A percentile compares a stretch with the other conserved stretches of the same genome.
These are phyloP conservation scores for Paecilomyces niveus DNA, from an alignment of 2,329 filamentous ascomycete genomes.

Conservation along the genomic window DNA sequence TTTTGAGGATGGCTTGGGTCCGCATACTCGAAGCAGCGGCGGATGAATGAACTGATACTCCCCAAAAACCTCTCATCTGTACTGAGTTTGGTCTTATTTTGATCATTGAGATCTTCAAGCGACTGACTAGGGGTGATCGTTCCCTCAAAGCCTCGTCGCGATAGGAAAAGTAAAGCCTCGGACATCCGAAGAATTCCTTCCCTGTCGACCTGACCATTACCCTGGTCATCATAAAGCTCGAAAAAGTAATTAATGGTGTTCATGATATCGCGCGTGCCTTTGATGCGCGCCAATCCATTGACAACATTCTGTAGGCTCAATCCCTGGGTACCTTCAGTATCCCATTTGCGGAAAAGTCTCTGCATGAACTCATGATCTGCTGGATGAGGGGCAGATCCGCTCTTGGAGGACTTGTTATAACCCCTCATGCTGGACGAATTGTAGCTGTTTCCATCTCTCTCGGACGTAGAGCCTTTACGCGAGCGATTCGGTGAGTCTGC, in stretches of 20 bases:
- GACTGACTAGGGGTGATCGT: constrained; percentile 60
- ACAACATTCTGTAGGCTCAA: constrained; percentile 89
- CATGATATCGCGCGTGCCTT: constrained; percentile 94
- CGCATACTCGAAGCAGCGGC: constrained; percentile 95
- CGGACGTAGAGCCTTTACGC: constrained; percentile 40
- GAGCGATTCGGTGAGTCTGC: constrained; percentile 69
- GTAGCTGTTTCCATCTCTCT: constrained; percentile 23
- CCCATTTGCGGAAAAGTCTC: constrained; percentile 82
- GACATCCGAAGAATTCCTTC: constrained; percentile 94
- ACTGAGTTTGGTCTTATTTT: constrained; percentile 43
- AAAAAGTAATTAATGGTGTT: constrained; percentile 97
- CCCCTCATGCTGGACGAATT: background rate
- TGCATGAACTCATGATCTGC: constrained; percentile 93
- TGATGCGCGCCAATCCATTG: constrained; percentile 80
- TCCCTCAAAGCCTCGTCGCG: constrained; percentile 76
- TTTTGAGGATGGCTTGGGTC: constrained; percentile 76
- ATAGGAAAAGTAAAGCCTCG: constrained; percentile 87
- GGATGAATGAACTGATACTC: constrained; percentile 91
- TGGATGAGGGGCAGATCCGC: constrained; percentile 51
- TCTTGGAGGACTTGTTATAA: background rate
- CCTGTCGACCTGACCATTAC: constrained; percentile 83
- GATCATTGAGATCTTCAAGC: constrained; percentile 43
- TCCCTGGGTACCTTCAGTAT: constrained; percentile 66
- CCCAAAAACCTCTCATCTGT: constrained; percentile 84
- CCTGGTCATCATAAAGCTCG: constrained; percentile 89